These are phyloP conservation scores for Paraglomus occultum DNA, from an alignment of 192 early-diverging fungal species.

Conservation along the genomic window DNA sequence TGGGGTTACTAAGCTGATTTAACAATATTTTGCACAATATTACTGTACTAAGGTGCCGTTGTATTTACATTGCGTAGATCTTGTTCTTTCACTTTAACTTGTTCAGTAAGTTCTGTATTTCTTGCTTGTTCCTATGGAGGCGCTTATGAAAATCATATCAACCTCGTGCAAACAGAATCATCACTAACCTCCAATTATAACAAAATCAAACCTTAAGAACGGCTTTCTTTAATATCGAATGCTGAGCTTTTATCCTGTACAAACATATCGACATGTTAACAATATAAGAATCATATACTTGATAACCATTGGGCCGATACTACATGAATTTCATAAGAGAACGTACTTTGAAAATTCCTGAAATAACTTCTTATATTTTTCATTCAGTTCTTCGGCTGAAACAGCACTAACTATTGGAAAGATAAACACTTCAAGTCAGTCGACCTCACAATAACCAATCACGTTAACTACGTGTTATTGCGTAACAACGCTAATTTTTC, in stretches of 20 bases:
- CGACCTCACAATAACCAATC: too few species aligned
- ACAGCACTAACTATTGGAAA: slow-evolving; percentile 8
- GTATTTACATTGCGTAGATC: slow-evolving; percentile 50
- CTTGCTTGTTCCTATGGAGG: slow-evolving; percentile 52
- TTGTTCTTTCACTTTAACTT: slow-evolving; percentile 57
- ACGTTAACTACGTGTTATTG: too few species aligned
- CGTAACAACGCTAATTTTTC: too few species aligned
- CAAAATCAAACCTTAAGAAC: slow-evolving; percentile 47
- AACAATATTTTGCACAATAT: too few species aligned
- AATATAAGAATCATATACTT: not conserved
- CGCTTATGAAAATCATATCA: not conserved
- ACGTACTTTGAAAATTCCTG: slow-evolving; percentile 53
- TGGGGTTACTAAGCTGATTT: not conserved
- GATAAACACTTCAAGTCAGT: too few species aligned
- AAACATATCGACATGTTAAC: not conserved
- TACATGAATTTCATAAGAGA: not conserved
- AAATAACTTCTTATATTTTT: slow-evolving; percentile 56
- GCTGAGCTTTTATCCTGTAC: slow-evolving; percentile 56
- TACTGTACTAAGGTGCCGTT: not conserved
- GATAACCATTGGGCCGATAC: not conserved
- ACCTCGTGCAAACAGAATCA: not conserved
- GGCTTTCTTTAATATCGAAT: slow-evolving; percentile 56
- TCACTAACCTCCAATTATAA: not conserved
- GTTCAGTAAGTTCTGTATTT: slow-evolving; percentile 46
- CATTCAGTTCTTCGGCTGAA: slow-evolving; percentile 49